Evolutionary conservation across 192 early-diverging fungal genomes (phyloP).

Genomic region (Phycomyces blakesleeanus): DNA sequence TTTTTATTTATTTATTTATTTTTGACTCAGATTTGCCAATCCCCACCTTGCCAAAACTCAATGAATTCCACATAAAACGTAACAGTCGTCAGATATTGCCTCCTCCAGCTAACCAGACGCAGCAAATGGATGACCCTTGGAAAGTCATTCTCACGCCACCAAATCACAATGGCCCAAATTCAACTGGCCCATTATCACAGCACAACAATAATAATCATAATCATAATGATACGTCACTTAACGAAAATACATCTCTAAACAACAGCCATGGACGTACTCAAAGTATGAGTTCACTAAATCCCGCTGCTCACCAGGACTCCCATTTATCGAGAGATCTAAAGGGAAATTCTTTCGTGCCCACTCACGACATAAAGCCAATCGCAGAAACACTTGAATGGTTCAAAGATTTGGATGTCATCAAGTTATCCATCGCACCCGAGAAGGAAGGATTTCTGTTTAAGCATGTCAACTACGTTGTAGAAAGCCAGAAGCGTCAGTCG

Average conservation of each 20-base stretch:
- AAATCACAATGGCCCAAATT: not conserved
- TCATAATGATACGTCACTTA: not conserved
- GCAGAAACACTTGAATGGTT: slow-evolving; percentile 49
- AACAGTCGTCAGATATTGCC: not conserved
- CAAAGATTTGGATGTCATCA: slow-evolving; percentile 51
- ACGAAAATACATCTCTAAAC: not conserved
- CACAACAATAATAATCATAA: not conserved
- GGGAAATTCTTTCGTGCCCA: not conserved
- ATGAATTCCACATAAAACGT: not conserved
- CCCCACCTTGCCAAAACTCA: not conserved
- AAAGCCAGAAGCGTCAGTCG: slow-evolving; percentile 52
- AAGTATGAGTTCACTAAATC: not conserved
- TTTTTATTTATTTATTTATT: no score
- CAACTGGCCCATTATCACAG: not conserved
- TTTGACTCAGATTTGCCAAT: not conserved
- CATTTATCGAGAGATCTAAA: not conserved
- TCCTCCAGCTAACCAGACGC: not conserved
- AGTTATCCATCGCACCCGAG: slow-evolving; percentile 46
- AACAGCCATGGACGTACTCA: not conserved
- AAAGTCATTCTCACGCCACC: not conserved
- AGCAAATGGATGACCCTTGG: not conserved
- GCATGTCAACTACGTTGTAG: slow-evolving; percentile 83
- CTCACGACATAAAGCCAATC: not conserved
- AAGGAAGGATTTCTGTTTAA: slow-evolving; percentile 66
- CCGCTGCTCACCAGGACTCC: no score